phyloP scores from a whole-genome alignment of 164 flowering plant genomes.

The Nymphaea thermarum region DNA sequence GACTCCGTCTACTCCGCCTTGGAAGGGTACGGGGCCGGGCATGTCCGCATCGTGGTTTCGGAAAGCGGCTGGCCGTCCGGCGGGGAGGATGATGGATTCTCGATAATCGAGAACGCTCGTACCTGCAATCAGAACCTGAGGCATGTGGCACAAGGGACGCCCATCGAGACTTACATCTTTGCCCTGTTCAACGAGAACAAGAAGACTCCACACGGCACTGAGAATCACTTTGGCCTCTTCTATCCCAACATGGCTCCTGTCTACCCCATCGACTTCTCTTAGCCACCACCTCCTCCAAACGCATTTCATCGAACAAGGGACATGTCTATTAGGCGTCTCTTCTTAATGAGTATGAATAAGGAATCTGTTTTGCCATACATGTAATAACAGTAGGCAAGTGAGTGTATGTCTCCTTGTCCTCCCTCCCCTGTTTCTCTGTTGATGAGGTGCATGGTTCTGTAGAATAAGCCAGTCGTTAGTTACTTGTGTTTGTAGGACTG shows the following conservation, averaged over 20 bases:
- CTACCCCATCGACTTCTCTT: conserved; percentile 1
- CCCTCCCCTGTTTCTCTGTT: neutral
- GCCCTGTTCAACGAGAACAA: conserved; percentile 7
- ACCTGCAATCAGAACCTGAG: conserved; percentile 2
- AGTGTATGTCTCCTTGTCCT: neutral
- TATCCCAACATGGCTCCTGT: conserved; percentile 8
- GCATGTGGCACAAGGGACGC: conserved; percentile 3
- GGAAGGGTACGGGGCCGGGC: conserved; percentile 5
- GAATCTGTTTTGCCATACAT: neutral
- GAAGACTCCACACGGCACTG: neutral
- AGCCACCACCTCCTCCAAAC: neutral
- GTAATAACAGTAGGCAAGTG: neutral
- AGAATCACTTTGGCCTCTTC: conserved; percentile 7
- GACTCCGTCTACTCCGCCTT: conserved; percentile 6
- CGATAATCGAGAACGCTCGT: conserved; percentile 6
- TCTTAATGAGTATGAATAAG: no score
- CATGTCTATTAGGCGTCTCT: no score
- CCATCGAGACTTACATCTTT: conserved; percentile 6
- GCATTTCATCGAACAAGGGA: neutral
- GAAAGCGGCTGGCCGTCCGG: conserved; percentile 13
- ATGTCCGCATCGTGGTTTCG: conserved; percentile 1
- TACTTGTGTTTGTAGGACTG: no score
- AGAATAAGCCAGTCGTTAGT: no score
- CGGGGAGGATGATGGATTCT: neutral
- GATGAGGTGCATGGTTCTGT: neutral